Evolutionary conservation across 306 rosid genomes (phyloP), one percentile per base, ranked within the genome.

Genomic region (Purshia tridentata): DNA sequence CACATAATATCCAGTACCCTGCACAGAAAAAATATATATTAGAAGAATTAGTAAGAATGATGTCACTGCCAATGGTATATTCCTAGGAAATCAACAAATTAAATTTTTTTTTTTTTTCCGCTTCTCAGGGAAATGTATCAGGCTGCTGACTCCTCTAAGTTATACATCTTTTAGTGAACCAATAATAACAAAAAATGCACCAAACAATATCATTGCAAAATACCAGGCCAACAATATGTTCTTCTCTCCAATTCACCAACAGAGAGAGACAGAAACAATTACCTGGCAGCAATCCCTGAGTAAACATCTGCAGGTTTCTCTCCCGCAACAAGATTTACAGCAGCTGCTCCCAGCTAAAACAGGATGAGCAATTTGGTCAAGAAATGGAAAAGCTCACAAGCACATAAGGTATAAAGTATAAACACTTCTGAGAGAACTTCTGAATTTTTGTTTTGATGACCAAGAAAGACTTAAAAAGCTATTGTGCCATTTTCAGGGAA

Each of bases 271-370:
- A 51, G 48, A 23, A 61, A 80, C 35, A 76, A 57, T 77, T 77
- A 85, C 97, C 99, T 91, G 72, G 87, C 68, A 59, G 99, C 99
- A 79, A 94, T 91, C 76, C 91, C 99, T 23, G 99, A 85, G 85
- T 94, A 94, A 70, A 94, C 99, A 85, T 94, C 99, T 15, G 97
- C 95, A 44, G 99, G 99, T 84, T 86, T 84, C 59, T 89, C 91
- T 78, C 96, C 97, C 37, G 82, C 84, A 76, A 89, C 89, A 77
- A 94, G 97, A 88, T 94, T 94, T 63, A 94, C 97, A 23, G 97
- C 95, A 75, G 88, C 91, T 79, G 99, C 99, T 84, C 99, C 99
- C 86, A 89, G 80, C 97, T 94, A 54, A 59, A 74, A 61, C 59
- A 39, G n/a, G 42, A 70, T 19, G n/a, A 72, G 48, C 52, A 19